Evolutionary conservation across 2,329 filamentous ascomycete genomes (phyloP).

Genomic region (Thelonectria blattea): DNA sequence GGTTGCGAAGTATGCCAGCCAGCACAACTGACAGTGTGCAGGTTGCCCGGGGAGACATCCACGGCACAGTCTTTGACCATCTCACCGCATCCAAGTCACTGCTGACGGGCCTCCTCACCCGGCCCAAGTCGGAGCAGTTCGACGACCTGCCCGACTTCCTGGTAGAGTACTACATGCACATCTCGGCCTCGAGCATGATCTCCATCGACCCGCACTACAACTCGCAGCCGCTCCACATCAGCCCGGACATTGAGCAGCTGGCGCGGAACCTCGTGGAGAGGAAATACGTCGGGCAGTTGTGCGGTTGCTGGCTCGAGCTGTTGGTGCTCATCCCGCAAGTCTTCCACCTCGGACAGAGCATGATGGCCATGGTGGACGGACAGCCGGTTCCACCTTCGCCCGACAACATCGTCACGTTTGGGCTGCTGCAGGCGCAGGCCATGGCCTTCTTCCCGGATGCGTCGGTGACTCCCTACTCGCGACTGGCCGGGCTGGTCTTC

Average conservation of each 20-base stretch:
- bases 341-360: slow-evolving; percentile 51
- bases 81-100: slow-evolving; percentile 51
- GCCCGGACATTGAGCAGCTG: slow-evolving; percentile 39
- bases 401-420: slow-evolving; percentile 52
- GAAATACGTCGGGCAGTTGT: slow-evolving; percentile 46
- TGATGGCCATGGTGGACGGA: slow-evolving; percentile 42
- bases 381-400: slow-evolving; percentile 39
- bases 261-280: slow-evolving; percentile 39
- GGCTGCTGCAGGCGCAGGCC: slow-evolving; percentile 50
- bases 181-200: slow-evolving; percentile 54
- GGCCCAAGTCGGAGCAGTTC: slow-evolving; percentile 41
- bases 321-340: slow-evolving; percentile 47
- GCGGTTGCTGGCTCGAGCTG: slow-evolving; percentile 48
- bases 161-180: slow-evolving; percentile 56
- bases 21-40: slow-evolving; percentile 17
- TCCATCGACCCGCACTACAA: slow-evolving; percentile 45
- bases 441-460: slow-evolving; percentile 47
- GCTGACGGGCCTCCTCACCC: slow-evolving; percentile 45
- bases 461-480: slow-evolving; percentile 44
- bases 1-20: background rate
- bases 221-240: slow-evolving; percentile 42
- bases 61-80: slow-evolving; percentile 54
- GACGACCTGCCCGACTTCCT: slow-evolving; percentile 51
- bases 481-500: slow-evolving; percentile 50
- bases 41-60: slow-evolving; percentile 51